Evolutionary conservation across 345 rosid species (phyloP).

Genomic region (Melaleuca quinquenervia): DNA sequence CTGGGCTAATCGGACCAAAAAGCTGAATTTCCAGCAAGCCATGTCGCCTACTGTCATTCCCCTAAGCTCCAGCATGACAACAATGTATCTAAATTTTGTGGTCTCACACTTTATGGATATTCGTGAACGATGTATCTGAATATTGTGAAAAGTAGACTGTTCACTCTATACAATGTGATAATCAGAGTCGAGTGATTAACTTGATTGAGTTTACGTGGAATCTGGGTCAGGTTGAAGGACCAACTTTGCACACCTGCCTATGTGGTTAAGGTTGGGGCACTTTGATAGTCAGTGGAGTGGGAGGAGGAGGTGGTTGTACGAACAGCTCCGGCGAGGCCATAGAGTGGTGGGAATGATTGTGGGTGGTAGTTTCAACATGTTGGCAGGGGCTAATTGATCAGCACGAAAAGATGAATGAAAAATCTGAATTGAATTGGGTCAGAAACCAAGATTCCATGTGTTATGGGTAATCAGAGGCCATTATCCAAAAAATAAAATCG

Average conservation of each 20-base stretch:
- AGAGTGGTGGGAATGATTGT: neutral
- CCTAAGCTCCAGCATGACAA: too few species aligned
- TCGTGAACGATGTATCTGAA: neutral
- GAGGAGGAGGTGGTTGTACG: neutral
- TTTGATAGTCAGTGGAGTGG: neutral
- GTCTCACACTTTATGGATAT: neutral
- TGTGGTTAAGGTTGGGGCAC: neutral
- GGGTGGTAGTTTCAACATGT: neutral
- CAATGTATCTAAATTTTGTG: neutral
- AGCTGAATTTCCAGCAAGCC: neutral
- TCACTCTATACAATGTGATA: too few species aligned
- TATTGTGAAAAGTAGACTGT: too few species aligned
- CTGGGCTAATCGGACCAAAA: neutral
- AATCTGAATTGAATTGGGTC: neutral
- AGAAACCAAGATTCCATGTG: neutral
- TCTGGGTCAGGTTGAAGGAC: too few species aligned
- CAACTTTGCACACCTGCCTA: too few species aligned
- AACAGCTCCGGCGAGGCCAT: neutral
- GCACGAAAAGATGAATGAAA: neutral
- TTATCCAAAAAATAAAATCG: neutral
- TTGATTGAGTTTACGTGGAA: too few species aligned
- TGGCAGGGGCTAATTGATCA: neutral
- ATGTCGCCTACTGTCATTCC: neutral
- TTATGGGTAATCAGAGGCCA: neutral
- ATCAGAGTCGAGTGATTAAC: too few species aligned